Evolutionary conservation across 1,284 basidiomycete genomes (phyloP).

Genomic region (Trametes hirsuta): DNA sequence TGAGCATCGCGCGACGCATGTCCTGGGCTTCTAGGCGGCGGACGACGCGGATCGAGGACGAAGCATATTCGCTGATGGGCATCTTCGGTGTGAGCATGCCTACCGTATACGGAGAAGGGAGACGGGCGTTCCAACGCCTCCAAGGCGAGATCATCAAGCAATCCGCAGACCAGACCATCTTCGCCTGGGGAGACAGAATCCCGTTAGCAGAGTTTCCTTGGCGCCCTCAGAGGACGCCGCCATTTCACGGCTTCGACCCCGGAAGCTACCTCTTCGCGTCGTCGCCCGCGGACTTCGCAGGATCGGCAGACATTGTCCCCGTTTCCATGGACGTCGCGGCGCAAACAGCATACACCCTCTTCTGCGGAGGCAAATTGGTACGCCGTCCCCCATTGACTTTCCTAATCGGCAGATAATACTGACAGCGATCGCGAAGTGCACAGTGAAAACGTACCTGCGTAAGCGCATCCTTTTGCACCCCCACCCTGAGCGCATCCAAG

Average conservation of each 20-base stretch:
- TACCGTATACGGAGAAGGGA: slow-evolving; percentile 17
- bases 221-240: neutral
- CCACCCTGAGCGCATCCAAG: neutral
- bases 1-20: slow-evolving; percentile 19
- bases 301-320: neutral
- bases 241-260: neutral
- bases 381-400: neutral
- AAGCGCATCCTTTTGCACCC: neutral
- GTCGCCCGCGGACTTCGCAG: neutral
- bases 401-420: neutral
- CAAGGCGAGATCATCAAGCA: slow-evolving; percentile 21
- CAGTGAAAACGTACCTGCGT: neutral
- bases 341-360: neutral
- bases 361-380: neutral
- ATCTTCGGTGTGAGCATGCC: slow-evolving; percentile 19
- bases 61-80: slow-evolving; percentile 22
- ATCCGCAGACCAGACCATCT: slow-evolving; percentile 13
- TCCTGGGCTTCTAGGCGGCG: slow-evolving; percentile 17
- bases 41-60: slow-evolving; percentile 18
- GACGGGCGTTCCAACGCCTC: slow-evolving; percentile 14
- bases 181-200: slow-evolving; percentile 15
- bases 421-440: neutral
- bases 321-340: neutral
- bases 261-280: slow-evolving; percentile 6
- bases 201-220: neutral